These are phyloP conservation scores for Zelopaecilomyces penicillatus DNA, from an alignment of 2,329 filamentous ascomycete species.

Conservation along the genomic window DNA sequence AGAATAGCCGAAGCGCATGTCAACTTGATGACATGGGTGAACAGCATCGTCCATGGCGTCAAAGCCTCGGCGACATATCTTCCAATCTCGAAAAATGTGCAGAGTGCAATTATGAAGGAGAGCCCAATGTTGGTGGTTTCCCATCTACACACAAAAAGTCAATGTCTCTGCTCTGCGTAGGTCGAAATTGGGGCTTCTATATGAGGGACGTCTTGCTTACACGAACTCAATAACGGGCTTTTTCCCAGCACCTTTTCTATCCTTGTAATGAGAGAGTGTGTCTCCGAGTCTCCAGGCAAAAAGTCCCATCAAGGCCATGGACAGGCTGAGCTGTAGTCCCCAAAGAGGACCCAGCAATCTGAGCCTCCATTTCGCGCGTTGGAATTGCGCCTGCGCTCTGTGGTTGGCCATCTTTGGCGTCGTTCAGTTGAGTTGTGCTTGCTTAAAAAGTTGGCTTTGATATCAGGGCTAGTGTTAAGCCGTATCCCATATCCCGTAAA, in stretches of 20 bases:
- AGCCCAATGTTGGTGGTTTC: constrained; percentile 44
- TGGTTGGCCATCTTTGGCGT: constrained; percentile 28
- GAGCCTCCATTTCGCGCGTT: constrained; percentile 43
- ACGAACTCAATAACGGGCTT: constrained; percentile 39
- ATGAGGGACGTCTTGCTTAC: constrained; percentile 28
- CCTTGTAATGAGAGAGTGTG: constrained; percentile 35
- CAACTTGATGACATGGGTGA: constrained; percentile 42
- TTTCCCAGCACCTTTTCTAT: constrained; percentile 29
- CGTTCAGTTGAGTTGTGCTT: no score
- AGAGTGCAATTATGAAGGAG: constrained; percentile 36
- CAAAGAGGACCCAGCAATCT: constrained; percentile 41
- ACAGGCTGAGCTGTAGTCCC: constrained; percentile 37
- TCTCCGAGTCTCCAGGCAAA: constrained; percentile 45
- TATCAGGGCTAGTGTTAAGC: no score
- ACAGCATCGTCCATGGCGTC: constrained; percentile 47
- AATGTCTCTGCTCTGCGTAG: neutral
- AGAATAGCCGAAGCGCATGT: constrained; percentile 38
- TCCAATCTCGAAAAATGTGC: constrained; percentile 39
- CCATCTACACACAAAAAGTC: constrained; percentile 33
- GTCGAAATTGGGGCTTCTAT: neutral
- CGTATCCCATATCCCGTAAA: no score
- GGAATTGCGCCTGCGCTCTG: constrained; percentile 44
- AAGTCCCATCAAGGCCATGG: constrained; percentile 40
- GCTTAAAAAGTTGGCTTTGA: no score
- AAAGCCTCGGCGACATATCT: constrained; percentile 40